Evolutionary conservation across 495 filamentous ascomycete species (phyloP).

Genomic region (Haplographium delicatum): DNA sequence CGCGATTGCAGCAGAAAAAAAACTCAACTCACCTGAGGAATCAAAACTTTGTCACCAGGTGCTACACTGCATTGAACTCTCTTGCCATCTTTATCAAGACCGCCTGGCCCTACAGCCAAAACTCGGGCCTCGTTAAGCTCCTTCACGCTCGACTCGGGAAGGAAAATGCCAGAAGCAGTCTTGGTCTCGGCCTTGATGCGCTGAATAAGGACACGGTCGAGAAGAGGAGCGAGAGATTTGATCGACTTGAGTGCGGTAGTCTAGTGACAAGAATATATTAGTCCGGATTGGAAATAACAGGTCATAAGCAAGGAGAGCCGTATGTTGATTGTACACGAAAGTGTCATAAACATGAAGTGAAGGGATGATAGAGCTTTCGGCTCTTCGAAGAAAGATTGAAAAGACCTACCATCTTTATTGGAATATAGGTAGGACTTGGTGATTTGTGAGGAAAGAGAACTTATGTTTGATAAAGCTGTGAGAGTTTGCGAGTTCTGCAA

Average conservation of each 20-base stretch:
- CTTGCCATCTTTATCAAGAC: constrained; percentile 80
- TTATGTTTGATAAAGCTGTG: neutral
- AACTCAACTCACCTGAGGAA: constrained; percentile 70
- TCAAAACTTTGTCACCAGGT: constrained; percentile 88
- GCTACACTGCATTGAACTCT: constrained; percentile 73
- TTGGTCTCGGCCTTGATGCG: constrained; percentile 95
- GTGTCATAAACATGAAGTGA: no score
- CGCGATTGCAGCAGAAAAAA: constrained; percentile 1
- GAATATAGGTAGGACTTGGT: neutral
- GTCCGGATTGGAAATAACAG: neutral
- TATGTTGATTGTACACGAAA: no score
- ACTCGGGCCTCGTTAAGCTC: constrained; percentile 97
- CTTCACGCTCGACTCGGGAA: constrained; percentile 95
- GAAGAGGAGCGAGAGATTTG: constrained; percentile 89
- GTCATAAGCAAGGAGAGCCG: neutral
- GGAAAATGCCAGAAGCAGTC: constrained; percentile 93
- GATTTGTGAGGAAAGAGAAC: constrained; percentile 21
- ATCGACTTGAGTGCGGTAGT: constrained; percentile 82
- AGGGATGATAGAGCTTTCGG: neutral
- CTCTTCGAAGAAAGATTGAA: neutral
- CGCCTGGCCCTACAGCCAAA: constrained; percentile 89
- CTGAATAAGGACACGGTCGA: constrained; percentile 98
- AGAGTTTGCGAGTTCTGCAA: constrained; percentile 12
- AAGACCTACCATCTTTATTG: neutral
- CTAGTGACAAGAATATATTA: constrained; percentile 3